phyloP scores from a whole-genome alignment of 2,329 filamentous ascomycete species.

The Aspergillus costaricaensis region DNA sequence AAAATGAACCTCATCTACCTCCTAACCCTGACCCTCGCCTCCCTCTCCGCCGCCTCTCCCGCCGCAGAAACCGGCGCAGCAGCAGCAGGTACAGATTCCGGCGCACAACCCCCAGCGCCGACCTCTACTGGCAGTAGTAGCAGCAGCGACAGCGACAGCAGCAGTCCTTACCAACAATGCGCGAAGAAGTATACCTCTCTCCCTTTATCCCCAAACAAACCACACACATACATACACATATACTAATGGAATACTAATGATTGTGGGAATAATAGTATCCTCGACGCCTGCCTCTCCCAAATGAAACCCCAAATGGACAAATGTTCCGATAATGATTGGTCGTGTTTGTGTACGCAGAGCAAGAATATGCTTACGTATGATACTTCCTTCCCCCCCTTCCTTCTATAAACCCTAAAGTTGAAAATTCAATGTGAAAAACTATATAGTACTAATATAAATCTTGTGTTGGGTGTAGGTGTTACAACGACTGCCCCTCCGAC shows the following conservation, averaged over 20 bases:
- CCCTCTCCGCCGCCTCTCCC: constrained; percentile 5
- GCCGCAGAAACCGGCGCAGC: not conserved
- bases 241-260: not conserved
- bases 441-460: too few relatives aligned
- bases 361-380: constrained; percentile 18
- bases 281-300: constrained; percentile 12
- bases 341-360: constrained; percentile 18
- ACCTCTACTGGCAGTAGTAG: not conserved
- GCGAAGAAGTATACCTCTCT: constrained; percentile 13
- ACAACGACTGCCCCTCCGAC: constrained; percentile 63
- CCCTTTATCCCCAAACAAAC: not conserved
- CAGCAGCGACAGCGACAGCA: constrained; percentile 1
- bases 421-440: too few relatives aligned
- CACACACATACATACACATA: not conserved
- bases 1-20: constrained; percentile 8
- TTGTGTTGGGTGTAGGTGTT: too few relatives aligned
- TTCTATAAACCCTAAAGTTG: too few relatives aligned
- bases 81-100: not conserved
- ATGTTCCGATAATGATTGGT: constrained; percentile 17
- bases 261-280: constrained; percentile 5
- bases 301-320: constrained; percentile 12
- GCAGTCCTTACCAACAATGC: constrained; percentile 1
- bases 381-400: not conserved
- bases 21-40: not conserved
- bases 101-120: not conserved